Conservation (phyloP, 2,329 filamentous ascomycete species). For the Xenoacremonium recifei region DNA sequence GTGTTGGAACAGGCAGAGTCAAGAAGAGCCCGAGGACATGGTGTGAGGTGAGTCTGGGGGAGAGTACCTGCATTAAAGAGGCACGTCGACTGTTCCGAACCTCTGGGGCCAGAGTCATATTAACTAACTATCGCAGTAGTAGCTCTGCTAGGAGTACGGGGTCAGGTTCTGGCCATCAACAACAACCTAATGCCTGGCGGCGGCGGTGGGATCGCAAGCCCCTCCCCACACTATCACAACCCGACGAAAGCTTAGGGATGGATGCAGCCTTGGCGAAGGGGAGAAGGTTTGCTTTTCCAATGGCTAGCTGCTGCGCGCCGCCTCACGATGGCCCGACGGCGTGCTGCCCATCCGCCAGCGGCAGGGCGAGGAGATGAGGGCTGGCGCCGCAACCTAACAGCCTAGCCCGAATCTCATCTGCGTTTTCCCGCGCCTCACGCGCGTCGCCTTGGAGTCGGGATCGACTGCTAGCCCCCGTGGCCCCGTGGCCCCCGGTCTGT, state of each 20-base stretch:
- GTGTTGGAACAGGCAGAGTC: constrained; percentile 24
- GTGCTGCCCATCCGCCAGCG: constrained; percentile 15
- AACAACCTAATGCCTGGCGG: constrained; percentile 15
- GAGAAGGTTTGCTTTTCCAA: constrained; percentile 17
- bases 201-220: constrained; percentile 20
- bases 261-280: constrained; percentile 19
- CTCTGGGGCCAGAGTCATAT: constrained; percentile 11
- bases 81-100: constrained; percentile 15
- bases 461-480: constrained; percentile 3
- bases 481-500: background rate
- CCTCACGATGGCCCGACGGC: constrained; percentile 20
- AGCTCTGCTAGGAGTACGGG: background rate
- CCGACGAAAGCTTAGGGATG: constrained; percentile 14
- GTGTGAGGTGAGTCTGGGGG: constrained; percentile 25
- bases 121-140: too few relatives aligned
- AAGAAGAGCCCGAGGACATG: constrained; percentile 25
- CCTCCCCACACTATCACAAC: constrained; percentile 17
- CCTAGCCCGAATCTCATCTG: background rate
- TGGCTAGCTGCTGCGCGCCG: constrained; percentile 16
- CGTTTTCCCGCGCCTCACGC: constrained; percentile 21
- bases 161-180: background rate
- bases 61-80: constrained; percentile 30
- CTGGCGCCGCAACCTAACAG: background rate
- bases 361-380: constrained; percentile 19
- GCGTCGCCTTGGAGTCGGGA: constrained; percentile 6